Base-by-base conservation (phyloP, 768 basidiomycete species). In the Leccinum disarticulatum region DNA sequence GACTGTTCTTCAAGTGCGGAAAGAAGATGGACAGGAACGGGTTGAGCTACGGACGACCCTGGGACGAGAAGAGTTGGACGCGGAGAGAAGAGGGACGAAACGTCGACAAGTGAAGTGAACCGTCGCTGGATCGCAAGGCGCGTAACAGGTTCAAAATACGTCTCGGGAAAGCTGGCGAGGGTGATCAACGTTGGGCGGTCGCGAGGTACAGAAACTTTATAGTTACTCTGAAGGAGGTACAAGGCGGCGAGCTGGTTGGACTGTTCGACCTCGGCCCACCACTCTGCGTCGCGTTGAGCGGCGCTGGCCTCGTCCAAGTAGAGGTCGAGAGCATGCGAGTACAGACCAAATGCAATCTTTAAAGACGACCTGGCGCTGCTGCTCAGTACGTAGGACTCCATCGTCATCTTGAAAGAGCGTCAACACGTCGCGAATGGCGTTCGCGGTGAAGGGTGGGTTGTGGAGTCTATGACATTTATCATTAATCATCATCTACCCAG, bases 141-240 rank as follows among this genome's bases (percentile, higher is more conserved):
- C 74, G 71, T 9, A 82, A 47, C 53, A 88, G 62, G 46, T 52
- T 68, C 53, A 56, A 27, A 50, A 64, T 30, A 35, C 72, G 72
- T 41, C 61, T 65, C 10, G 72, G 72, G 43, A 74, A 52, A 14
- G 73, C 72, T 73, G 43, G 36, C 11, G 11, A 30, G 30, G 28
- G 30, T 30, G 14, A 41, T 73, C 59, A 62, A 38, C 33, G 36
- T 10, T 46, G 41, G n/a, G 10, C 41, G 25, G 6, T 28, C 54
- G 8, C 1, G 22, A 22, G 22, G 22, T 22, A 22, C 43, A 36
- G 27, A 51, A 30, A 28, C 19, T 1, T 47, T 6, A 77, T 11
- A 30, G 87, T 65, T 68, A 95, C 93, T 91, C 77, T 95, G 90
- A 2, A 95, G 62, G 28, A 95, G 77, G 72, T 90, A 93, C 68